Percentiles rank a stretch among this genome's conserved stretches.
phyloP scores from a whole-genome alignment of 202 grass and related monocot species.

The Zizania palustris region DNA sequence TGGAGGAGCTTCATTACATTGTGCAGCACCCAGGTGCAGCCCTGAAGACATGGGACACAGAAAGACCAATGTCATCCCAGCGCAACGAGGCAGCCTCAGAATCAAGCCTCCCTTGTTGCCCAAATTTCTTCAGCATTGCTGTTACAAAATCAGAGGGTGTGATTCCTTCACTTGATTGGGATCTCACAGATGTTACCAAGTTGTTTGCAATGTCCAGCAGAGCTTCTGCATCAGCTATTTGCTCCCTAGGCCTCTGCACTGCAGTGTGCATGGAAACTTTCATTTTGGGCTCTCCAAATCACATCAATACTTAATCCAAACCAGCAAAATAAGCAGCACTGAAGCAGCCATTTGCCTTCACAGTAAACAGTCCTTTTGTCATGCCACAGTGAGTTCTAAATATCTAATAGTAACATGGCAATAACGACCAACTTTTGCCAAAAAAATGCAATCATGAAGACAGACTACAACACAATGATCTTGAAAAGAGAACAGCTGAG shows the following conservation, averaged over 20 bases:
- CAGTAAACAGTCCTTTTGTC: background rate
- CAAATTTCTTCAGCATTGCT: constrained; percentile 75
- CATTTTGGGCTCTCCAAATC: background rate
- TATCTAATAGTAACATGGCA: too few relatives aligned
- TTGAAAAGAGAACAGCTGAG: background rate
- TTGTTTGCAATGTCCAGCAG: constrained; percentile 80
- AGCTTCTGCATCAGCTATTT: constrained; percentile 93
- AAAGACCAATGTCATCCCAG: constrained; percentile 68
- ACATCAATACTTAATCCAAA: background rate
- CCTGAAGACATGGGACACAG: constrained; percentile 64
- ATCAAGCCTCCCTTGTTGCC: constrained; percentile 50
- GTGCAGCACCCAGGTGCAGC: constrained; percentile 69
- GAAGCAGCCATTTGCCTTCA: background rate
- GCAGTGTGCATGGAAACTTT: constrained; percentile 26
- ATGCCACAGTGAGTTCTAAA: background rate
- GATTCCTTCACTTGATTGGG: constrained; percentile 83
- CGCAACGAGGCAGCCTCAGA: constrained; percentile 45
- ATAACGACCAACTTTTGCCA: too few relatives aligned
- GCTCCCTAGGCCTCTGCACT: constrained; percentile 96
- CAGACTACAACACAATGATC: too few relatives aligned
- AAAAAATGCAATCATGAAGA: too few relatives aligned
- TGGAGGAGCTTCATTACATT: constrained; percentile 58
- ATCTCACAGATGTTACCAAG: constrained; percentile 78
- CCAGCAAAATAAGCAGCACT: background rate
- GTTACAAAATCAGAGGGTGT: constrained; percentile 85